phyloP scores from a whole-genome alignment of 2,329 filamentous ascomycete genomes.

The Clonostachys chloroleuca region DNA sequence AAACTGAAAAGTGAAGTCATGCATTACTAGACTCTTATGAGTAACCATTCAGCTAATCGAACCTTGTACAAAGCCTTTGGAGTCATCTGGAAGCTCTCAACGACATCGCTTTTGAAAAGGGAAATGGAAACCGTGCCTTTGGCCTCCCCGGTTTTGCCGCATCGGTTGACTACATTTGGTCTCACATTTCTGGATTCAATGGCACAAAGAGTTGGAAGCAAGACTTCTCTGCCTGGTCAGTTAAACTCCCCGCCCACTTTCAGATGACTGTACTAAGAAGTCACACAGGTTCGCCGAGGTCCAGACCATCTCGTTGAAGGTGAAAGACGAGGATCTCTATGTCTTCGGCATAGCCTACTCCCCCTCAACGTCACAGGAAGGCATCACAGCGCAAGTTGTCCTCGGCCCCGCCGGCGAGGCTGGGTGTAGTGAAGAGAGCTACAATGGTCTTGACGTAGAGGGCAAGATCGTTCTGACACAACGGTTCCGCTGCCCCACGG shows the following conservation, averaged over 20 bases:
- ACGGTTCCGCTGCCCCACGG: conserved; percentile 20
- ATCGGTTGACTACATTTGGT: conserved; percentile 43
- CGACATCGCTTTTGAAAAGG: conserved; percentile 38
- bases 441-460: conserved; percentile 13
- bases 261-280: too few species aligned
- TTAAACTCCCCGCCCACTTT: too few species aligned
- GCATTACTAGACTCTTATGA: neutral
- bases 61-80: conserved; percentile 21
- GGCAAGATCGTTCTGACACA: conserved; percentile 24
- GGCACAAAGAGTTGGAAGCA: conserved; percentile 35
- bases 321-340: conserved; percentile 9
- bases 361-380: conserved; percentile 19
- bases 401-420: conserved; percentile 15
- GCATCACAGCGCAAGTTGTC: conserved; percentile 16
- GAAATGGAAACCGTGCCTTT: conserved; percentile 45
- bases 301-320: conserved; percentile 15
- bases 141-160: conserved; percentile 43
- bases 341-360: conserved; percentile 21
- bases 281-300: conserved; percentile 21
- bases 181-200: conserved; percentile 30
- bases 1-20: conserved; percentile 21
- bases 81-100: conserved; percentile 38
- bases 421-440: conserved; percentile 16
- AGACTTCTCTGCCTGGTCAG: conserved; percentile 36
- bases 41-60: neutral